Percentiles rank a stretch among this genome's conserved stretches.
Conservation (phyloP, 805 yeast genomes). For the Torulaspora microellipsoides region DNA sequence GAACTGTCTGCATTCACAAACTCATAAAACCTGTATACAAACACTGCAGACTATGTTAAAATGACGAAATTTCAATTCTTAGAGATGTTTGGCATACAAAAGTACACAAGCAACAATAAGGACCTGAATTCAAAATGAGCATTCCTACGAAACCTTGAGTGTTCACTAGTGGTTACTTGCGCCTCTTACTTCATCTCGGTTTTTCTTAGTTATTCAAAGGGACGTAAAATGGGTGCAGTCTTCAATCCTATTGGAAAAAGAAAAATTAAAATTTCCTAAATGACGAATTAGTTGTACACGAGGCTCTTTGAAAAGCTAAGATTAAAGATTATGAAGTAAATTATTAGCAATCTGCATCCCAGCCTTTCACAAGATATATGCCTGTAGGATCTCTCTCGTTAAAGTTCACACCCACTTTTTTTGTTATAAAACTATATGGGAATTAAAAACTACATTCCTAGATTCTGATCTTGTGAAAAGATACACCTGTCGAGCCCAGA, state of each 20-base stretch:
- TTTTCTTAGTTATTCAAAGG: neutral
- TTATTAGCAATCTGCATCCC: no score
- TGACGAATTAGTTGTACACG: neutral
- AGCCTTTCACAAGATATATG: neutral
- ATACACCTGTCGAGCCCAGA: neutral
- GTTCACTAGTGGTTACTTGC: no score
- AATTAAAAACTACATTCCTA: neutral
- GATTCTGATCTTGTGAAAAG: neutral
- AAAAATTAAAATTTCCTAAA: neutral
- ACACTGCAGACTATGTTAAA: no score
- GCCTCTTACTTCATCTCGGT: no score
- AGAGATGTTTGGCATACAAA: no score
- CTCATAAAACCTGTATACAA: no score
- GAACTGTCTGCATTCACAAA: no score
- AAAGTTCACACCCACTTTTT: neutral
- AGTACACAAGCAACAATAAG: no score
- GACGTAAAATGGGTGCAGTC: conserved; percentile 1
- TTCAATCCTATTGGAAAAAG: neutral
- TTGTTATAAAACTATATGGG: neutral
- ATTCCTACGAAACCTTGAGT: no score
- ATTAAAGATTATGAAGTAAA: no score
- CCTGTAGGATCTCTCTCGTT: neutral
- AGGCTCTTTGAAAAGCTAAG: neutral
- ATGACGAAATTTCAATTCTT: no score
- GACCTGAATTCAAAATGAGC: no score